phyloP scores from a whole-genome alignment of 257 asterid species.

The Nicotiana otophora region DNA sequence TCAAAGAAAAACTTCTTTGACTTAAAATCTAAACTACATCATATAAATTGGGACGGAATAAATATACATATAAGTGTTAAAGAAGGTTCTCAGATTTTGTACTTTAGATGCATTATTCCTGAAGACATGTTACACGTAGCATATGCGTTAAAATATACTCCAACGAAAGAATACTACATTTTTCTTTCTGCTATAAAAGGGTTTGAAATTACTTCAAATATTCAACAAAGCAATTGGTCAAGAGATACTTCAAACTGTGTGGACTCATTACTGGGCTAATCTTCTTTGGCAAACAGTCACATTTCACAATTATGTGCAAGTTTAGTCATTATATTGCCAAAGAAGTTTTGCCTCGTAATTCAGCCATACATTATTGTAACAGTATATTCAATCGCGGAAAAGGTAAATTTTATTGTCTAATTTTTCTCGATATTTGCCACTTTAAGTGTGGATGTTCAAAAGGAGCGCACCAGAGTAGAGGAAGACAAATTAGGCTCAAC shows the following conservation, averaged over 20 bases:
- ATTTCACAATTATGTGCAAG: background rate
- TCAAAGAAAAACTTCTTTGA: too few relatives aligned
- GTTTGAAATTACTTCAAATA: background rate
- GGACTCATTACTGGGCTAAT: conserved; percentile 9
- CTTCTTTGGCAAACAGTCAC: conserved; percentile 3
- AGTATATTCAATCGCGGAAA: background rate
- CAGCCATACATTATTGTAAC: background rate
- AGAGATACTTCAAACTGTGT: background rate
- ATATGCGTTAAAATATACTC: conserved; percentile 7
- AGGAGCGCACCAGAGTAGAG: background rate
- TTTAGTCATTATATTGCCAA: conserved; percentile 13
- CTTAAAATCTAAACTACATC: too few relatives aligned
- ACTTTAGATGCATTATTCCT: background rate
- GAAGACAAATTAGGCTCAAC: background rate
- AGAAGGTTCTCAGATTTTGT: background rate
- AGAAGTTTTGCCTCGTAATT: conserved; percentile 5
- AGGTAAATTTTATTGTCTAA: background rate
- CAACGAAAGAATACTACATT: background rate
- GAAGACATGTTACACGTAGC: background rate
- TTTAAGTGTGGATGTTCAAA: background rate
- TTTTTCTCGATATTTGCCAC: background rate
- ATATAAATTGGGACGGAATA: too few relatives aligned
- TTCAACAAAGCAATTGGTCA: conserved; percentile 4
- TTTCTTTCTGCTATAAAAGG: background rate
- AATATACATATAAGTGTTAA: background rate